Conservation (phyloP, 148 eudicot genomes). For the Limonium bicolor region DNA sequence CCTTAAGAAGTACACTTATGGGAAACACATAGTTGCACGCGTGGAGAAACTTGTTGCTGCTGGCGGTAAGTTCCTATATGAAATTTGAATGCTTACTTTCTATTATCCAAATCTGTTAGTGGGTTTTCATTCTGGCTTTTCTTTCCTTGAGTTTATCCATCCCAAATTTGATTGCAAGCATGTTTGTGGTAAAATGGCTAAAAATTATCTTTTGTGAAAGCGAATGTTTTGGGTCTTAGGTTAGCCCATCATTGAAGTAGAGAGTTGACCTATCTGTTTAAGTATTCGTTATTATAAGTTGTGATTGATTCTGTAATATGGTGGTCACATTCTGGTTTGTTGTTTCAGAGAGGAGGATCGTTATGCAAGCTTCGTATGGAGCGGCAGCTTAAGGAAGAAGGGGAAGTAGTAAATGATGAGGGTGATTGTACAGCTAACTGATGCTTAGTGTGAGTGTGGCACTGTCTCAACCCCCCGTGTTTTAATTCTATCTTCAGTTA, state of each 20-base stretch:
- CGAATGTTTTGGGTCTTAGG: too few species aligned
- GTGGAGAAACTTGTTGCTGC: constrained; percentile 87
- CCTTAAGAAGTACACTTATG: constrained; percentile 76
- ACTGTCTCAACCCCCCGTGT: constrained; percentile 12
- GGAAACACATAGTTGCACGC: constrained; percentile 91
- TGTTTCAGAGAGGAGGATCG: constrained; percentile 72
- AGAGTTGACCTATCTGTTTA: too few species aligned
- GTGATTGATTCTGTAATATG: too few species aligned
- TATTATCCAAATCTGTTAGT: too few species aligned
- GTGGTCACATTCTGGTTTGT: background rate
- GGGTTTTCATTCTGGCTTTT: too few species aligned
- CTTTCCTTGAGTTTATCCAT: too few species aligned
- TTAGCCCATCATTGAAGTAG: too few species aligned
- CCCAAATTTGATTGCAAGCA: too few species aligned
- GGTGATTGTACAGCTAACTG: constrained; percentile 70
- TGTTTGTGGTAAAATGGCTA: too few species aligned
- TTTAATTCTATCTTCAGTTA: constrained; percentile 4
- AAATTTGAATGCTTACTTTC: too few species aligned
- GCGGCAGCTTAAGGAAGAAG: constrained; percentile 10
- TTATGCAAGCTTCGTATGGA: constrained; percentile 23
- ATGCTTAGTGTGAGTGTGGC: constrained; percentile 33
- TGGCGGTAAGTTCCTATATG: constrained; percentile 65
- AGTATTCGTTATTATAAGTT: too few species aligned
- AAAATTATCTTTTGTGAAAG: too few species aligned
- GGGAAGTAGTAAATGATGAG: constrained; percentile 18